phyloP scores from a whole-genome alignment of 2,329 filamentous ascomycete genomes.

The Trichophyton simii region DNA sequence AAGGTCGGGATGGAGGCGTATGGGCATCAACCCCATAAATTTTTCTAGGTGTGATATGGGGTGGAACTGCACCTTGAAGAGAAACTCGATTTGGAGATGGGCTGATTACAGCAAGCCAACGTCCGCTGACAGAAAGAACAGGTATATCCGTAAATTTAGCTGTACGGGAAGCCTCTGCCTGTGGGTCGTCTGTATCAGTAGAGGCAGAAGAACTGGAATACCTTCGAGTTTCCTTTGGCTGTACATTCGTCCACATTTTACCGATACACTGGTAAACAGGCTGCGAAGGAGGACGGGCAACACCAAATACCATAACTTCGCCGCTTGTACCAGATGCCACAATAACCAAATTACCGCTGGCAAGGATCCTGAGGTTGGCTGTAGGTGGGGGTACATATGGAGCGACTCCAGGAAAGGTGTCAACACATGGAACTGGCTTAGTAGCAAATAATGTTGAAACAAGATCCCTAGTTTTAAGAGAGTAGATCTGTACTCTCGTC shows the following conservation, averaged over 20 bases:
- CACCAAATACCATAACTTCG: constrained; percentile 68
- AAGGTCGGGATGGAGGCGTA: constrained; percentile 31
- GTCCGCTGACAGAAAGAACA: constrained; percentile 33
- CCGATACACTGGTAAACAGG: constrained; percentile 54
- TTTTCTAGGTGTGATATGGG: constrained; percentile 23
- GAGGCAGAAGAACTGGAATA: constrained; percentile 36
- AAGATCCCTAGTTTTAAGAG: constrained; percentile 59
- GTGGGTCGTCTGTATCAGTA: constrained; percentile 33
- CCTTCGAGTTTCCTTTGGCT: constrained; percentile 37
- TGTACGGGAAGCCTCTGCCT: constrained; percentile 25
- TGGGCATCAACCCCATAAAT: constrained; percentile 32
- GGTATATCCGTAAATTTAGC: constrained; percentile 23
- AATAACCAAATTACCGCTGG: constrained; percentile 57
- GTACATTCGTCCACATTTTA: constrained; percentile 84
- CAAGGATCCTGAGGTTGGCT: constrained; percentile 61
- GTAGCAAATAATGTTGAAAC: constrained; percentile 63
- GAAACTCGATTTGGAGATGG: constrained; percentile 27
- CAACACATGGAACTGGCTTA: constrained; percentile 49
- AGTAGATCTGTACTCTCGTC: constrained; percentile 81
- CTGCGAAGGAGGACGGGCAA: constrained; percentile 16
- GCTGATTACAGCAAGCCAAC: constrained; percentile 37
- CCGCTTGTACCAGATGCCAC: constrained; percentile 73
- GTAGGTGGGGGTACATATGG: constrained; percentile 57
- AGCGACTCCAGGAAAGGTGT: constrained; percentile 44
- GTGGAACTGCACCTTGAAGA: constrained; percentile 30